Evolutionary conservation across 2,329 filamentous ascomycete genomes (phyloP), one percentile per base, ranked within the genome.

Genomic region (Cercospora sp.): DNA sequence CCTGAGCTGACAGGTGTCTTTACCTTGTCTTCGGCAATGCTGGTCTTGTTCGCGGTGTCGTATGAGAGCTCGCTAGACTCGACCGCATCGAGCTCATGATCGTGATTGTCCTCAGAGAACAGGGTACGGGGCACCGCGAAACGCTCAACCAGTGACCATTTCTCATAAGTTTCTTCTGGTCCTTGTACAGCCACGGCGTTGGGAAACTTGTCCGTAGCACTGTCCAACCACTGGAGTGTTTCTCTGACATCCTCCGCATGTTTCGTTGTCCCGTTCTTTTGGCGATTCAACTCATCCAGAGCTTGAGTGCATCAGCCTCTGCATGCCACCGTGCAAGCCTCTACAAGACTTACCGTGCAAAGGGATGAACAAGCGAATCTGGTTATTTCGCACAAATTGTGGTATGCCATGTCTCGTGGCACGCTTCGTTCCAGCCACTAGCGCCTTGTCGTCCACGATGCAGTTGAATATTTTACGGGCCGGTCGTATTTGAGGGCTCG

Each of bases 381-480:
- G 80, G 67, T 81, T 82, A 69, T 82, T 81, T 67, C 80, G 79
- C 45, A 84, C 79, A 83, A 83, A 85, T 75, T 84, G 84, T 75
- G 82, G 78, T 69, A 85, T 83, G 63, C 83, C 83, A 73, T 85
- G 83, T 70, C 83, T 78, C 65, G 83, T 84, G 75, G 81, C 83
- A 74, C 80, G 82, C 79, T 84, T 84, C 60, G 83, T 82, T 67
- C 83, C 83, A 48, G 82, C 82, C 65, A 84, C 79, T 70, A 85
- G 74, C 33, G 83, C 83, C 20, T 81, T 83, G 71, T 85, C 83
- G 73, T 85, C 83, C 71, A 84, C 82, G 71, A 85, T 84, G 75
- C 83, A 85, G 78, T 84, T 84, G 80, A 85, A 84, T 66, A 84
- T 74, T 78, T 84, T 84, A 72, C 82, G 80, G 12, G 71, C 68